Conservation (phyloP, 2,329 filamentous ascomycete species). For the Aspergillus japonicus region DNA sequence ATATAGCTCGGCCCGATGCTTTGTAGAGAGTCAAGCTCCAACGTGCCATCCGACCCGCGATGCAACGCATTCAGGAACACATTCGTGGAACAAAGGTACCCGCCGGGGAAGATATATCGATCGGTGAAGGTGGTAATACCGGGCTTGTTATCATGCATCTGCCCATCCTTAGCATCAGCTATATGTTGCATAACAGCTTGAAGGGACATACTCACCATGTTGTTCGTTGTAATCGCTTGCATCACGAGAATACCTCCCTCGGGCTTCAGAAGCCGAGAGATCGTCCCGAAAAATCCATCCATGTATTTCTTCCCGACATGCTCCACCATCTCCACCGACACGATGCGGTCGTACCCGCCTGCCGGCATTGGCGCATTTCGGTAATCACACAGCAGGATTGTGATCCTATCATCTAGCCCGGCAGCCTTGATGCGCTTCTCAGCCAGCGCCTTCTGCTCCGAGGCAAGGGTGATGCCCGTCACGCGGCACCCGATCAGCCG, state of each 20-base stretch:
- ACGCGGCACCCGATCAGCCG: conserved; percentile 65
- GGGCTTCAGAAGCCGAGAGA: conserved; percentile 64
- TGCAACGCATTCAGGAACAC: conserved; percentile 61
- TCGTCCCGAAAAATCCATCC: conserved; percentile 64
- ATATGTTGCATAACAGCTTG: too few relatives aligned
- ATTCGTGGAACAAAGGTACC: conserved; percentile 62
- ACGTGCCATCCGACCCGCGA: conserved; percentile 57
- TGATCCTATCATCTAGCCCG: conserved; percentile 60
- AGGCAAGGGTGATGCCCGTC: conserved; percentile 66
- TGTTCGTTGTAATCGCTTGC: conserved; percentile 76
- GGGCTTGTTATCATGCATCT: conserved; percentile 62
- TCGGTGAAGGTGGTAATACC: conserved; percentile 71
- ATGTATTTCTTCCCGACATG: conserved; percentile 69
- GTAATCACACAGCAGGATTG: conserved; percentile 69
- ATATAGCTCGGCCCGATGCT: conserved; percentile 75
- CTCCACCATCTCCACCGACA: conserved; percentile 77
- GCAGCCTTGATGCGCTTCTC: conserved; percentile 63
- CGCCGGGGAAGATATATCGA: conserved; percentile 77
- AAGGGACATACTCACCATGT: conserved; percentile 41
- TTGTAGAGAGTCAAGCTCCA: conserved; percentile 66
- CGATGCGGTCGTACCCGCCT: conserved; percentile 65
- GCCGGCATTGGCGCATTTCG: conserved; percentile 57
- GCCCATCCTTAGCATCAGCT: background rate
- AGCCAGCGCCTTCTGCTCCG: conserved; percentile 67
- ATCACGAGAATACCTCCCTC: conserved; percentile 66